Evolutionary conservation across 2,329 filamentous ascomycete species (phyloP), one percentile per base, ranked within the genome.

Genomic region (Talaromyces sp.): DNA sequence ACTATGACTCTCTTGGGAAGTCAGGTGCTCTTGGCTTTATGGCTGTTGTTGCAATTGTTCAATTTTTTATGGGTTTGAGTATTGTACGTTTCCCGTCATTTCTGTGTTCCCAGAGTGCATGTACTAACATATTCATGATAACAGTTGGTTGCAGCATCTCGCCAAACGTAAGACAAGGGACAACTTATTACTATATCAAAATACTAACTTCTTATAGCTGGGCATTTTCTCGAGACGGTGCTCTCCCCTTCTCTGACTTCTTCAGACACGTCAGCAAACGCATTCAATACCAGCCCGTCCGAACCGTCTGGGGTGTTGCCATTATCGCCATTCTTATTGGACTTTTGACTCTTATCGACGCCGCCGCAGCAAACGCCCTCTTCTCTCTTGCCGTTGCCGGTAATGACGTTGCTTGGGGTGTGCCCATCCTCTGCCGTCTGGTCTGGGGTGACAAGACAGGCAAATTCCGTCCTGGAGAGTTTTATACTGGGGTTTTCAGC

Each of bases 211-310:
- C n/a, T 39, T 3, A 56, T 14, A 59, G 56, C 24, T 89, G 86
- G 86, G 86, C 86, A 0, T 88, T 88, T 71, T 85, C 84, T 9
- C 82, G 86, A 27, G 86, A 88, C 69, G 85, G 85, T 1, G 86
- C 85, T 1, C 78, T 88, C 1, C 86, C 86, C 0, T 87, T 88
- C 71, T 86, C 84, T 1, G 73, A 67, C 5, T 87, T 84, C 74
- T 85, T 88, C 74, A 79, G 85, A 37, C 79, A 81, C 7, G 84
- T 88, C 70, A 84, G 81, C 67, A 81, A 81, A 65, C 77, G 77
- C 1, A 81, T 87, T 47, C 83, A 82, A 11, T 85, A 83, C 68
- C 87, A 87, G 61, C 86, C 86, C 0, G 77, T 87, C 10, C 82
- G 85, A 39, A 80, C 83, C 3, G 79, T 87, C 66, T 84, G 84